Evolutionary conservation across 208 protist genomes (phyloP).

Genomic region (Trypanosoma cruzi): DNA sequence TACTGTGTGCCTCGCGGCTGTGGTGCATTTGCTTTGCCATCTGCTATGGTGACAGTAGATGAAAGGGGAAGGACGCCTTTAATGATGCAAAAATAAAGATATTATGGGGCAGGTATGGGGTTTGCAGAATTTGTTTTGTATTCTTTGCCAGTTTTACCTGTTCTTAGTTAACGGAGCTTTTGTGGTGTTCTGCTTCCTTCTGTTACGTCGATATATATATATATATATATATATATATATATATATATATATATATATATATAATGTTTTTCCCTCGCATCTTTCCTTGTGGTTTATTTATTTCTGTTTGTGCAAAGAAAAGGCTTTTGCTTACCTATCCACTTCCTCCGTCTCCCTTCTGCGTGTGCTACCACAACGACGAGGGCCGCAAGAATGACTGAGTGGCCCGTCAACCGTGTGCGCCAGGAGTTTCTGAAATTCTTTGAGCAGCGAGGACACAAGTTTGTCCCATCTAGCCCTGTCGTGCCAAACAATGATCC

Average conservation of each 20-base stretch:
- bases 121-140: too few relatives aligned
- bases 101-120: too few relatives aligned
- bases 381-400: slow-evolving; percentile 23
- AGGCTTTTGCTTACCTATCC: slow-evolving; percentile 5
- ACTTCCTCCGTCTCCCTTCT: slow-evolving; percentile 1
- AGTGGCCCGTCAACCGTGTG: slow-evolving; percentile 88
- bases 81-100: not conserved
- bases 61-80: not conserved
- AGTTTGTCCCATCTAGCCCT: slow-evolving; percentile 89
- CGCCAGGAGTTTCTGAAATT: slow-evolving; percentile 96
- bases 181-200: not conserved
- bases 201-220: too few relatives aligned
- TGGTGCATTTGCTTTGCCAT: slow-evolving; percentile 1
- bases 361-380: slow-evolving; percentile 12
- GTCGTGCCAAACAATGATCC: slow-evolving; percentile 97
- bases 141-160: slow-evolving; percentile 14
- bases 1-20: slow-evolving; percentile 12
- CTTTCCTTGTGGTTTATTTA: slow-evolving; percentile 17
- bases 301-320: slow-evolving; percentile 27
- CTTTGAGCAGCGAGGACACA: slow-evolving; percentile 93
- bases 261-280: not conserved
- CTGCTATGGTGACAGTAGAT: slow-evolving; percentile 2
- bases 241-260: not conserved
- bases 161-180: slow-evolving; percentile 2
- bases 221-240: too few relatives aligned